These are phyloP conservation scores for Neurospora hispaniola DNA, from an alignment of 495 filamentous ascomycete species.

Conservation along the genomic window DNA sequence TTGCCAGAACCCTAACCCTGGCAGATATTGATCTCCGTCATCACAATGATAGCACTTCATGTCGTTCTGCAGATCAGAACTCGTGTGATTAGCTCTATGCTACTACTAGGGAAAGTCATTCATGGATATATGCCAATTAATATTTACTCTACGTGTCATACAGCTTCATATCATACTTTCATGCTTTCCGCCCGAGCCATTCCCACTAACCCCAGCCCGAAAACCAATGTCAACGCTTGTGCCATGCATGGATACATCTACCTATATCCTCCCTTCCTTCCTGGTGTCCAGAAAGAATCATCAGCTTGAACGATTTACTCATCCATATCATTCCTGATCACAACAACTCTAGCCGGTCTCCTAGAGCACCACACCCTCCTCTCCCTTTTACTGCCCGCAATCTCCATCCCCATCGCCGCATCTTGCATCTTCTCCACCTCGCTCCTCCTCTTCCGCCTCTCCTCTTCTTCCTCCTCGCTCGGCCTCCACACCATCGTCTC, in stretches of 20 bases:
- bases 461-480: conserved; percentile 12
- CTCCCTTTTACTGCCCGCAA: conserved; percentile 31
- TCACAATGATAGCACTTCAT: not conserved
- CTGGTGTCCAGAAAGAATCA: not conserved
- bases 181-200: not conserved
- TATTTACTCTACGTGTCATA: not conserved
- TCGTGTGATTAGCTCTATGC: not conserved
- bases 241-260: not conserved
- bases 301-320: not conserved
- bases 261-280: not conserved
- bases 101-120: not conserved
- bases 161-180: not conserved
- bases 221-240: not conserved
- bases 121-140: not conserved
- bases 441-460: conserved; percentile 15
- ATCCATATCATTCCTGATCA: conserved; percentile 13
- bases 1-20: not conserved
- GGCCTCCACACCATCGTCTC: conserved; percentile 48
- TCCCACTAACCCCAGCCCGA: not conserved
- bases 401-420: conserved; percentile 34
- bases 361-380: conserved; percentile 64
- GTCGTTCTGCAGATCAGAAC: not conserved
- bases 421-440: conserved; percentile 43
- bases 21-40: not conserved
- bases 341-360: conserved; percentile 52